Conservation (phyloP, 2,329 filamentous ascomycete species). For the Daldinia eschscholtzii region DNA sequence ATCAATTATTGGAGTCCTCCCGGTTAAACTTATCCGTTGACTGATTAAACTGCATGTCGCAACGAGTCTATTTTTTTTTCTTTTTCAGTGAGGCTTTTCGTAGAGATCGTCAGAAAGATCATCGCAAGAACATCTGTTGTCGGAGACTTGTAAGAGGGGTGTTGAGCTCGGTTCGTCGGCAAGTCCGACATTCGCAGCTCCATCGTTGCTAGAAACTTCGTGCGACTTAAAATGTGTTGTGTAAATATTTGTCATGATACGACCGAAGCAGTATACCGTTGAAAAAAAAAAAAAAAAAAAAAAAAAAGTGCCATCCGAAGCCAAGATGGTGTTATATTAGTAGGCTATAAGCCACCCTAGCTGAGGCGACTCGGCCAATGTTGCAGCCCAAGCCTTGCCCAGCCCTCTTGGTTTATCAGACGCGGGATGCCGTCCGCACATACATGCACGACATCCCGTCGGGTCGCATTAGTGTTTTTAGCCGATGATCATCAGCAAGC, state of each 20-base stretch:
- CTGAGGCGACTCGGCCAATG: constrained; percentile 1
- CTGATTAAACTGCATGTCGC: neutral
- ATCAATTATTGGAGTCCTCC: neutral
- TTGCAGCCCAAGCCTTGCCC: constrained; percentile 5
- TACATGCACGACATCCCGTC: constrained; percentile 14
- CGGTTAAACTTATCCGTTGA: neutral
- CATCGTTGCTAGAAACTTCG: neutral
- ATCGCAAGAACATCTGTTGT: neutral
- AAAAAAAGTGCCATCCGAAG: neutral
- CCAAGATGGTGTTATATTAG: neutral
- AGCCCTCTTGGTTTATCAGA: neutral
- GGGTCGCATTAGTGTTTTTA: constrained; percentile 10
- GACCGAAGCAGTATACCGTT: neutral
- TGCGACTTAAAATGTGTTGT: neutral
- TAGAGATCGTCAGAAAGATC: constrained; percentile 2
- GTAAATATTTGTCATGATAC: constrained; percentile 10
- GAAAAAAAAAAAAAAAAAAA: neutral
- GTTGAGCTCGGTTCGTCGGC: neutral
- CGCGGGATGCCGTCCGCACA: neutral
- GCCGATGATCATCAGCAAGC: neutral
- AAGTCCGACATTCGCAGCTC: neutral
- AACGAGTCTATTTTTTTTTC: neutral
- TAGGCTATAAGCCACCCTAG: neutral
- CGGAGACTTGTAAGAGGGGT: neutral
- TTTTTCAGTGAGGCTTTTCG: neutral